Conservation (phyloP, 2,329 filamentous ascomycete species). For the Kalaharituber pfeilii region DNA sequence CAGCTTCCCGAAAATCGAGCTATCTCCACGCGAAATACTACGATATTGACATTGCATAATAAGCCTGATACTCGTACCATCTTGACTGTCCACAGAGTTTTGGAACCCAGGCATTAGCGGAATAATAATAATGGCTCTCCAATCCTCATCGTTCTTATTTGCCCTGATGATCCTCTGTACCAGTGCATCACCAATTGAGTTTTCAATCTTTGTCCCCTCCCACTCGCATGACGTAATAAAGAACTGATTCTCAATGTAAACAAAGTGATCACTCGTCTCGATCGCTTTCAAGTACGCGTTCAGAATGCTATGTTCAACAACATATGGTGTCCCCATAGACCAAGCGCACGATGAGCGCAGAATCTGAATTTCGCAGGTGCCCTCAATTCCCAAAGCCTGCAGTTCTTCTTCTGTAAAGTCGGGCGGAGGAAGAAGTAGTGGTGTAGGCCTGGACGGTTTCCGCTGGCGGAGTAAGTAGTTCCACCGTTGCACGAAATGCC, state of each 20-base stretch:
- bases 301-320: constrained; percentile 87
- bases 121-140: constrained; percentile 78
- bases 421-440: constrained; percentile 80
- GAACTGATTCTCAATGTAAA: constrained; percentile 98
- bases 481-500: constrained; percentile 96
- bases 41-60: constrained; percentile 96
- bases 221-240: constrained; percentile 89
- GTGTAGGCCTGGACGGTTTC: constrained; percentile 82
- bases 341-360: constrained; percentile 76
- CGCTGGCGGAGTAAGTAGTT: constrained; percentile 88
- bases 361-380: constrained; percentile 93
- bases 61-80: constrained; percentile 81
- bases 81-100: constrained; percentile 83
- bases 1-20: constrained; percentile 78
- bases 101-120: constrained; percentile 98
- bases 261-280: constrained; percentile 84
- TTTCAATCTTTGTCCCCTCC: constrained; percentile 71
- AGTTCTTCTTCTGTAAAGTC: constrained; percentile 78
- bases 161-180: constrained; percentile 82
- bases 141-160: constrained; percentile 65
- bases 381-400: constrained; percentile 70
- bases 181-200: constrained; percentile 83
- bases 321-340: constrained; percentile 71
- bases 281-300: constrained; percentile 91
- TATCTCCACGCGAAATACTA: constrained; percentile 83